A percentile compares a stretch with the other conserved stretches of the same genome.
phyloP scores from a whole-genome alignment of 495 filamentous ascomycete species.

The Xeromyces bisporus region DNA sequence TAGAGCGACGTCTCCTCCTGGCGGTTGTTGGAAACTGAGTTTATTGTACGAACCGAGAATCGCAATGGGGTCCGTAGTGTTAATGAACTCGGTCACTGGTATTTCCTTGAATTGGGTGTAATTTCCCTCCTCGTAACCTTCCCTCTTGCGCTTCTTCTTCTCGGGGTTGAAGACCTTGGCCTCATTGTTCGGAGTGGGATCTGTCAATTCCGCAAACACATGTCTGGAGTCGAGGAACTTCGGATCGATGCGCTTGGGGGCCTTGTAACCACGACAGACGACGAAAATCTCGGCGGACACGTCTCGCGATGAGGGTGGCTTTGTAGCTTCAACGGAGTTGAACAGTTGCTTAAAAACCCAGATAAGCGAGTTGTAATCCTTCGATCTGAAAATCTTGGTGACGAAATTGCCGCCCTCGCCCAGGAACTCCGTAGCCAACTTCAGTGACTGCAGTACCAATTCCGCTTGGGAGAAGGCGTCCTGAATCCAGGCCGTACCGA shows the following conservation, averaged over 20 bases:
- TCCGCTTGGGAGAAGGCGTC: slow-evolving; percentile 97
- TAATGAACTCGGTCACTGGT: slow-evolving; percentile 79
- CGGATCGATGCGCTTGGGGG: slow-evolving; percentile 82
- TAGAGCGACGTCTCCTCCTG: slow-evolving; percentile 70
- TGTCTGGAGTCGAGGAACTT: slow-evolving; percentile 78
- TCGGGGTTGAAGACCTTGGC: slow-evolving; percentile 97
- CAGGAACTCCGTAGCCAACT: slow-evolving; percentile 87
- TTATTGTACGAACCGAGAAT: slow-evolving; percentile 79
- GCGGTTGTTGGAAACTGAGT: slow-evolving; percentile 59
- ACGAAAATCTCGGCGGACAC: slow-evolving; percentile 98
- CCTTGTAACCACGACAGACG: slow-evolving; percentile 85
- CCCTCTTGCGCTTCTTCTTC: slow-evolving; percentile 87
- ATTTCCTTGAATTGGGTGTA: slow-evolving; percentile 84
- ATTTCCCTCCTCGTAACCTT: slow-evolving; percentile 94
- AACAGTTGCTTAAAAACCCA: slow-evolving; percentile 99
- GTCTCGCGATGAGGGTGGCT: slow-evolving; percentile 87
- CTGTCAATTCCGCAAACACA: slow-evolving; percentile 88
- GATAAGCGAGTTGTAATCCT: slow-evolving; percentile 87
- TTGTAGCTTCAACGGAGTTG: slow-evolving; percentile 85
- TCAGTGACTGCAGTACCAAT: slow-evolving; percentile 78
- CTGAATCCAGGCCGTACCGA: slow-evolving; percentile 95
- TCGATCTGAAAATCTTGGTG: slow-evolving; percentile 95
- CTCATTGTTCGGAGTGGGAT: slow-evolving; percentile 84
- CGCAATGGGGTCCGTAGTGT: slow-evolving; percentile 87
- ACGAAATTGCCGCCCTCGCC: slow-evolving; percentile 84